phyloP scores from a whole-genome alignment of 1,139 yeast genomes.

The Suhomyces ambrosiae region DNA sequence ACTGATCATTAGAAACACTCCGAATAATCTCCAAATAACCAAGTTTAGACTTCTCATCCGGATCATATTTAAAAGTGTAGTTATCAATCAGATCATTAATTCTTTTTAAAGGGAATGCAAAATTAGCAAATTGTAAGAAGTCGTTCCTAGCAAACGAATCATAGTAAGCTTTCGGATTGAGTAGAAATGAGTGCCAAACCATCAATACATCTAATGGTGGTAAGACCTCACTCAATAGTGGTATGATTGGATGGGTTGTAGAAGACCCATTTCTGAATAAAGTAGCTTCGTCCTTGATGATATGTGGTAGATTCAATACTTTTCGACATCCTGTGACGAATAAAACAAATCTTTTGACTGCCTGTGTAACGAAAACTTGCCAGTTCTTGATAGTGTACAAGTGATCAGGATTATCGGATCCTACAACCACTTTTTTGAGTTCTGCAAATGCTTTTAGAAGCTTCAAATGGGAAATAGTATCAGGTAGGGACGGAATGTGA shows the following conservation, averaged over 20 bases:
- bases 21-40: conserved; percentile 12
- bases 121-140: conserved; percentile 23
- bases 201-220: conserved; percentile 43
- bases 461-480: conserved; percentile 32
- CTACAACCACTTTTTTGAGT: conserved; percentile 22
- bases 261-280: conserved; percentile 7
- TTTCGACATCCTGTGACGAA: conserved; percentile 27
- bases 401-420: conserved; percentile 4
- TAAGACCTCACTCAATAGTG: conserved; percentile 14
- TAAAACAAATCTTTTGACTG: conserved; percentile 32
- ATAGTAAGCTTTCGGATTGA: conserved; percentile 31
- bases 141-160: conserved; percentile 31
- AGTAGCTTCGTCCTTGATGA: conserved; percentile 6
- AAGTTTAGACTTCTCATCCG: conserved; percentile 7
- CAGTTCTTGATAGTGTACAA: conserved; percentile 23
- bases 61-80: conserved; percentile 23
- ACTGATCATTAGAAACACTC: conserved; percentile 1
- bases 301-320: background rate
- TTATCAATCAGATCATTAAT: conserved; percentile 25
- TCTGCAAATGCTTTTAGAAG: conserved; percentile 31
- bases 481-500: conserved; percentile 15
- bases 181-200: conserved; percentile 43
- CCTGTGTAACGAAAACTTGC: conserved; percentile 32
- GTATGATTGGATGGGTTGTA: conserved; percentile 3
- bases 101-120: conserved; percentile 30